A percentile compares a stretch with the other conserved stretches of the same genome.
phyloP scores from a whole-genome alignment of 2,329 filamentous ascomycete species.

The Aspergillus pseudoviridinutans region DNA sequence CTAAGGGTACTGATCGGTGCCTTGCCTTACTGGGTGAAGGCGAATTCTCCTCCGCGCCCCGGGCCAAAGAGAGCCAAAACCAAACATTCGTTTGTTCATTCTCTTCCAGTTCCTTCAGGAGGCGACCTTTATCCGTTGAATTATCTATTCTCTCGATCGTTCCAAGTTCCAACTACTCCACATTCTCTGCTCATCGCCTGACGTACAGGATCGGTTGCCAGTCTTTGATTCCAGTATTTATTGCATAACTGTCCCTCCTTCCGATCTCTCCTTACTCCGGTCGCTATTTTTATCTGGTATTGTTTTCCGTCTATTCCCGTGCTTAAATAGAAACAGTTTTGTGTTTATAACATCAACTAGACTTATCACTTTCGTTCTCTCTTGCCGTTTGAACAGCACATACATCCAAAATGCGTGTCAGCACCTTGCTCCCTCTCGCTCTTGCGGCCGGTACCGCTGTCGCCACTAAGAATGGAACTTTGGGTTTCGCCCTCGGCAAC shows the following conservation, averaged over 20 bases:
- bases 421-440: conserved; percentile 37
- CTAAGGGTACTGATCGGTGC: not conserved
- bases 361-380: not conserved
- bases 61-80: not conserved
- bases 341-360: conserved; percentile 1
- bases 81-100: not conserved
- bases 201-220: conserved; percentile 5
- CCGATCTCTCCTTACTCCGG: not conserved
- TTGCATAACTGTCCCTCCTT: conserved; percentile 3
- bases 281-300: not conserved
- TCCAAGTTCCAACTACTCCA: conserved; percentile 2
- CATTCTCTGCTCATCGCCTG: conserved; percentile 7
- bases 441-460: conserved; percentile 46
- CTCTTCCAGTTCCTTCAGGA: conserved; percentile 1
- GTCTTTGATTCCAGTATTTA: not conserved
- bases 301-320: not conserved
- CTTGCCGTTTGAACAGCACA: not conserved
- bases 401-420: conserved; percentile 40
- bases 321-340: not conserved
- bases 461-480: conserved; percentile 50
- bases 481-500: conserved; percentile 65
- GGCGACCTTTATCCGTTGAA: not conserved
- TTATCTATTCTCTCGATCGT: not conserved
- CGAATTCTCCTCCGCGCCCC: too few relatives aligned
- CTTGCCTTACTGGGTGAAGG: not conserved